Base-by-base conservation (phyloP, 2,329 filamentous ascomycete species). In the Cadophora gregata region DNA sequence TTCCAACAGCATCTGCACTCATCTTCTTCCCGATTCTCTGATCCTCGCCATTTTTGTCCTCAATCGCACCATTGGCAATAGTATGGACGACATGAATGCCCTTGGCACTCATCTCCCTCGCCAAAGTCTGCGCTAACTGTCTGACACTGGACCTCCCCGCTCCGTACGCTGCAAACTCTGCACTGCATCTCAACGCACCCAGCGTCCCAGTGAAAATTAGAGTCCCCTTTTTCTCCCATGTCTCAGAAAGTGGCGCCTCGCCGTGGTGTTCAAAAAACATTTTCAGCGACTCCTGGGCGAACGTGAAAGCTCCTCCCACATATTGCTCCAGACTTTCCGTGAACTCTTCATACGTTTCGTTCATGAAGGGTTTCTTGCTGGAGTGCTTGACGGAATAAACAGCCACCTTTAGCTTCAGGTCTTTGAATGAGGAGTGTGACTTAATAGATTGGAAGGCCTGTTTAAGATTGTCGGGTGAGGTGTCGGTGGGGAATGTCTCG, bases 51-150 rank as follows among this genome's bases (percentile, higher is more conserved):
- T 84, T 77, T 63, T 82, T 82, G 72, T 87, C 85, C 33, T 77
- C 78, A 63, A 88, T 87, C 0, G 75, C 77, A 0, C 84, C 85
- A 72, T 88, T 88, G 0, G 83, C 84, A 67, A 88, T 85, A 2
- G 85, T 81, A 75, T 88, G 86, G n/a, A 84, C 84, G 3, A 87
- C 84, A 74, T 88, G 85, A 0, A 88, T 76, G 1, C 85, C 85
- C 67, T 81, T 83, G n/a, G 80, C 79, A 69, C 81, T 85, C 77
- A 87, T 84, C 75, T 88, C 86, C 45, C 84, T 81, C 0, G 84
- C 85, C 51, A 88, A 75, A 8, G 80, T 82, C 74, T 87, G 85
- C 0, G 84, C 84, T 14, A 88, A 76, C 75, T 86, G 85, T 45
- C 85, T 76, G 7, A 85, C 84, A 1, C 82, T 82, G 0, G 82